These are phyloP conservation scores for Fraxinus anomala DNA, from an alignment of 257 asterid genomes.

Conservation along the genomic window DNA sequence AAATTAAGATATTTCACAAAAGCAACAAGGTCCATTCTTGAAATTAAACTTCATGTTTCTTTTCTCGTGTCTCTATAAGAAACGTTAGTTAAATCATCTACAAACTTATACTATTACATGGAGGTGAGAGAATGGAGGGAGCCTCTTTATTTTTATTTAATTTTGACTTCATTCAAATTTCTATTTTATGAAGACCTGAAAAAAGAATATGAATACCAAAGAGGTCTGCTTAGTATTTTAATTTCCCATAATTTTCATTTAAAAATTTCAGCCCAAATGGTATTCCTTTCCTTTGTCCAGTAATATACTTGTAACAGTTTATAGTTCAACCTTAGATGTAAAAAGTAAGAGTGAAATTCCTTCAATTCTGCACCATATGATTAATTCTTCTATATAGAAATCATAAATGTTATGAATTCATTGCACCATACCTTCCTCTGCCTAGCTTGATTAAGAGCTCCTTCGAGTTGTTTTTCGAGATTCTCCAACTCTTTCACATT, in stretches of 20 bases:
- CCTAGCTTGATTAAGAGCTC: constrained; percentile 79
- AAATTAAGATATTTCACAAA: too few species aligned
- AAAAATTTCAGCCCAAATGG: not conserved
- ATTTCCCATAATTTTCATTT: too few species aligned
- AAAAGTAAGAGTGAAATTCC: not conserved
- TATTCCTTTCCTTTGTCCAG: not conserved
- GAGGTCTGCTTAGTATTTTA: not conserved
- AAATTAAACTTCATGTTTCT: not conserved
- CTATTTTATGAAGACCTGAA: not conserved
- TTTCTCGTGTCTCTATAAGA: not conserved
- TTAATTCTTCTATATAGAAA: not conserved
- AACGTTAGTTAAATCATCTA: too few species aligned
- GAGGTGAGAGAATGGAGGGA: too few species aligned
- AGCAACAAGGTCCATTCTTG: not conserved
- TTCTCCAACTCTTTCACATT: constrained; percentile 81
- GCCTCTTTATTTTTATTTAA: not conserved
- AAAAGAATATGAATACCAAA: not conserved
- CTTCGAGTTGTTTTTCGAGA: constrained; percentile 94
- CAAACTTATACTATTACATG: not conserved
- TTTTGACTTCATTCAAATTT: too few species aligned
- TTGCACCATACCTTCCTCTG: constrained; percentile 71
- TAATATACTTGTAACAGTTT: not conserved
- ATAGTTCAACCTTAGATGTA: not conserved
- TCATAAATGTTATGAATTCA: not conserved
- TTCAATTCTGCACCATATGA: not conserved